These are phyloP conservation scores for Talaromyces verruculosus DNA, from an alignment of 2,329 filamentous ascomycete genomes.

Conservation along the genomic window DNA sequence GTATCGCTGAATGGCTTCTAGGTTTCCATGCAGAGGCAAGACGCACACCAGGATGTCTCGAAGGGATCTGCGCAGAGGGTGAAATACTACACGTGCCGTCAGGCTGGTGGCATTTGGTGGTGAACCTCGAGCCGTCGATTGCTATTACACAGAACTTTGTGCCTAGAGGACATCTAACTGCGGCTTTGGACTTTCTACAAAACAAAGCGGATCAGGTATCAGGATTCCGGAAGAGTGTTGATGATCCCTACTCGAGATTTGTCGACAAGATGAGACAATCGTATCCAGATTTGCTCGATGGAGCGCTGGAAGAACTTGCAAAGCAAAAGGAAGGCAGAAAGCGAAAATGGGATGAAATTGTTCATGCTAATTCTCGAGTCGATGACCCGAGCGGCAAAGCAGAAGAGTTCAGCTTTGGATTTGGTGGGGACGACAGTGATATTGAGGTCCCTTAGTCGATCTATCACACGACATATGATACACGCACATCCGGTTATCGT, in stretches of 20 bases:
- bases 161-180: conserved; percentile 68
- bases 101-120: conserved; percentile 95
- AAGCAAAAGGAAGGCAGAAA: conserved; percentile 65
- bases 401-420: conserved; percentile 64
- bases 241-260: conserved; percentile 74
- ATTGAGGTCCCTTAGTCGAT: conserved; percentile 47
- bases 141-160: conserved; percentile 97
- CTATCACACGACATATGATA: conserved; percentile 1
- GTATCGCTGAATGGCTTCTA: conserved; percentile 94
- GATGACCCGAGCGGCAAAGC: conserved; percentile 24
- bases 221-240: conserved; percentile 72
- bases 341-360: conserved; percentile 81
- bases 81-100: conserved; percentile 91
- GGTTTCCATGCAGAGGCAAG: conserved; percentile 85
- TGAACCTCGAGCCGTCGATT: conserved; percentile 81
- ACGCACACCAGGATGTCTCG: conserved; percentile 70
- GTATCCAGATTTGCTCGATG: conserved; percentile 66
- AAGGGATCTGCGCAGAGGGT: conserved; percentile 79
- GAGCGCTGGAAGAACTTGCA: conserved; percentile 65
- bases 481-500: conserved; percentile 17
- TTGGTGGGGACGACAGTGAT: conserved; percentile 56
- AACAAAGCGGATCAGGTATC: conserved; percentile 84
- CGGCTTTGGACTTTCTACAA: conserved; percentile 75
- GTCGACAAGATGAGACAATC: conserved; percentile 62
- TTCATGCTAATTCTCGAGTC: conserved; percentile 53